Evolutionary conservation across 345 rosid species (phyloP), one percentile per base, ranked within the genome.

Genomic region (Brassica napus): DNA sequence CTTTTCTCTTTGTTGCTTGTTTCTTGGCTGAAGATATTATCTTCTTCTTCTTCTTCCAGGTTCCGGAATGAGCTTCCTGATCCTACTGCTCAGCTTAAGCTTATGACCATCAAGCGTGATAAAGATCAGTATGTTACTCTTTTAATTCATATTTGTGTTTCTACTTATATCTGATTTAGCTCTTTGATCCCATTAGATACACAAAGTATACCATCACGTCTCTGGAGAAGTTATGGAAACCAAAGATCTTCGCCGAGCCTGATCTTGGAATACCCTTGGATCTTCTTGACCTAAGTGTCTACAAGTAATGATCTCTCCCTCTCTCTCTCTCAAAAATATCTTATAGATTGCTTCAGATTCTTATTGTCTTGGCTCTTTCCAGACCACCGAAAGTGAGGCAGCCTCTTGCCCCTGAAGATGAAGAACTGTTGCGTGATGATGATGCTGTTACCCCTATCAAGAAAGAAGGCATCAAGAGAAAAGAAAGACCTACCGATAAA

Each of bases 221-320:
- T 35, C 76, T 91, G 86, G 99, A 95, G 89, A 95, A 91, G 81
- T 82, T 81, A 81, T 88, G 89, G 87, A 95, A 93, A 84, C 99
- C 99, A 14, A 84, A 91, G 78, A 91, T 95, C 54, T 86, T 83
- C 84, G 99, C 88, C 68, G 98, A 95, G 86, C 92, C 98, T 70
- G 99, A 95, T 88, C 98, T 95, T 65, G 99, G 99, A 84, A 90
- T 95, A 82, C 97, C 98, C 35, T 91, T 93, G 80, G 97, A 95
- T 86, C 87, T 95, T 77, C 97, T 95, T 81, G 99, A 95, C 85
- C 92, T 95, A 69, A 93, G 94, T 81, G 89, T 90, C 44, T 93
- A 95, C 94, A 95, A 90, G 98, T 95, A 90, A 32, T 69, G 54
- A 31, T 83, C 72, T 79, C 47, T 31, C 57, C 26, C 49, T 47